Evolutionary conservation across 2,329 filamentous ascomycete species (phyloP), one percentile per base, ranked within the genome.

Genomic region (Phialophora chinensis): DNA sequence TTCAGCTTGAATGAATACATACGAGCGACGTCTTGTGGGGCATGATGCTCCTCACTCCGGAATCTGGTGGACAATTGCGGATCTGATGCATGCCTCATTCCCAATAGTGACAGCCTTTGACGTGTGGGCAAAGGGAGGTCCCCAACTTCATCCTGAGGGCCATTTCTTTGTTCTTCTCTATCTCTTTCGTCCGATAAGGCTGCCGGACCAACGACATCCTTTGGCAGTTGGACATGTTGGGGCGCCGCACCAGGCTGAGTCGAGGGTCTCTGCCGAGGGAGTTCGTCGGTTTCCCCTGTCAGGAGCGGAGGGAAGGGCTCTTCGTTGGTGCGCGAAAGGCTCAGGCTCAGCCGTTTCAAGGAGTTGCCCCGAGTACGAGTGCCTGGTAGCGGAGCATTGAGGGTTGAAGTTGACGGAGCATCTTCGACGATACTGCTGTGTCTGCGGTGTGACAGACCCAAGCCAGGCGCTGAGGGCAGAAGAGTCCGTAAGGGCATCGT

Each of bases 51-150:
- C 54, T 82, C 82, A 63, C 92, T 89, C 73, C 90, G 86, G 76
- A 90, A 93, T 60, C 90, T 90, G 76, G 88, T 83, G 11, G 92
- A 92, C 68, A 98, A 81, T 78, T 97, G 93, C 59, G 93, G 91
- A 80, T 98, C 94, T 8, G 93, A 97, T 68, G 92, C 93, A 85
- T 97, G 93, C 74, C 93, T 91, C 77, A 95, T 93, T 75, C 90
- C 89, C 80, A 97, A 82, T 78, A 96, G 78, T 74, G 84, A 88
- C 77, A 89, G 88, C 64, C 86, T 81, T 71, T 85, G 79, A 66
- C 79, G 79, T 70, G 74, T 77, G 65, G 78, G 75, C 25, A 66
- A 10, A 52, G 55, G 76, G 75, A 71, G 75, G 73, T 50, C 77
- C 72, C 66, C 78, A 10, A 53, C 44, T 4, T 53, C 29, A 35